phyloP scores from a whole-genome alignment of 169 alveolate species.

The Cyclospora cayetanensis region DNA sequence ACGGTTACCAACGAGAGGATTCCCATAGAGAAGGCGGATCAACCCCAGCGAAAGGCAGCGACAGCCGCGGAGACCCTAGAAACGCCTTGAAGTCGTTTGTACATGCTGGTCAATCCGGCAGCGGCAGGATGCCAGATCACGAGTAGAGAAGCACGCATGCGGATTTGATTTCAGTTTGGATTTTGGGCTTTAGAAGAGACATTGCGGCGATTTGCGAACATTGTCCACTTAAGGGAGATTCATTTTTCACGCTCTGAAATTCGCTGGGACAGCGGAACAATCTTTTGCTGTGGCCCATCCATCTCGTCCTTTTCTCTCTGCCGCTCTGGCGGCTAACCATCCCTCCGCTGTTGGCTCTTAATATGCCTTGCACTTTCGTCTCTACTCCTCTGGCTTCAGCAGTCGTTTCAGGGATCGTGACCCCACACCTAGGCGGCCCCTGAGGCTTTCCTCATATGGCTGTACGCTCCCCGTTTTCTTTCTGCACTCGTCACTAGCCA shows the following conservation, averaged over 20 bases:
- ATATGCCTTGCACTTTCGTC: neutral
- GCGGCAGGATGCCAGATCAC: conserved; percentile 27
- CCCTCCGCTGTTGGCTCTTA: neutral
- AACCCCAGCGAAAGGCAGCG: neutral
- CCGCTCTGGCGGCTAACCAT: neutral
- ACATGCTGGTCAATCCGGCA: conserved; percentile 21
- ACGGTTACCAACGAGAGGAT: neutral
- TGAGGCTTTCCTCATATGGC: neutral
- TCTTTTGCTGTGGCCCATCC: neutral
- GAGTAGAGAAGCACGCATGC: neutral
- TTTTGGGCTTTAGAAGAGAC: neutral
- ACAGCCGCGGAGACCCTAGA: conserved; percentile 33
- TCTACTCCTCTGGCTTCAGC: neutral
- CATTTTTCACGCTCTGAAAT: neutral
- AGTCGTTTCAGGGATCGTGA: neutral
- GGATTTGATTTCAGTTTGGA: neutral
- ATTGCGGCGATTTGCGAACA: neutral
- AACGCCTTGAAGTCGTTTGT: conserved; percentile 17
- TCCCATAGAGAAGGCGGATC: neutral
- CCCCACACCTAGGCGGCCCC: neutral
- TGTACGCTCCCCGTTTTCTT: neutral
- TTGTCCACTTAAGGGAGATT: neutral
- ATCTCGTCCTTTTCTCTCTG: neutral
- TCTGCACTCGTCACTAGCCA: too few species aligned
- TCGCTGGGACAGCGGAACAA: neutral